Evolutionary conservation across 352 stramenopile species (phyloP).

Genomic region (Thraustochytrium striatum): DNA sequence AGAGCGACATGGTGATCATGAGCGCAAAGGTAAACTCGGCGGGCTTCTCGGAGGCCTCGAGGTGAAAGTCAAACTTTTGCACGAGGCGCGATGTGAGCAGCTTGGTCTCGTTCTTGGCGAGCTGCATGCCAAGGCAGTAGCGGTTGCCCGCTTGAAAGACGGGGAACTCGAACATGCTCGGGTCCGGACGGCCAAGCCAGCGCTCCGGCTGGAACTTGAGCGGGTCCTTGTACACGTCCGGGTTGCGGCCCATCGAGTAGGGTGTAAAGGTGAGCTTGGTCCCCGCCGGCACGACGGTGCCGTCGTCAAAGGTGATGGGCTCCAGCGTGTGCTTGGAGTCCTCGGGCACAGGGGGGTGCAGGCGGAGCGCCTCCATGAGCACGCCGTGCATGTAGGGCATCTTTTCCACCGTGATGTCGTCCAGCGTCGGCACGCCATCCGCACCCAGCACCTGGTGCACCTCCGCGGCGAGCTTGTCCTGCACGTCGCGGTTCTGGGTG

Average conservation of each 20-base stretch:
- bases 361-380: constrained; percentile 54
- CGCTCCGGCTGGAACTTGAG: constrained; percentile 54
- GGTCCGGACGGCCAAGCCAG: constrained; percentile 51
- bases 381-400: constrained; percentile 55
- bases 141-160: constrained; percentile 69
- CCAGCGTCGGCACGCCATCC: constrained; percentile 6
- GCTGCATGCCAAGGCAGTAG: constrained; percentile 64
- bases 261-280: constrained; percentile 43
- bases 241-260: constrained; percentile 53
- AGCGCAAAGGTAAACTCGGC: constrained; percentile 40
- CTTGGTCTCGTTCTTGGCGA: constrained; percentile 74
- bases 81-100: constrained; percentile 62
- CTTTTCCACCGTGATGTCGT: constrained; percentile 52
- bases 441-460: not conserved
- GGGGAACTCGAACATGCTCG: constrained; percentile 65
- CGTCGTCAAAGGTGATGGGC: constrained; percentile 54
- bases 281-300: constrained; percentile 52
- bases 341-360: constrained; percentile 54
- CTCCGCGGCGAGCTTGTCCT: constrained; percentile 16
- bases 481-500: constrained; percentile 60
- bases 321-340: constrained; percentile 51
- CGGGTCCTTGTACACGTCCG: constrained; percentile 51
- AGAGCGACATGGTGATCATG: constrained; percentile 41
- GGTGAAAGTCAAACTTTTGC: constrained; percentile 60
- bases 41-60: constrained; percentile 49